phyloP scores from a whole-genome alignment of 768 basidiomycete genomes.

The Mrakia hoshinonis region DNA sequence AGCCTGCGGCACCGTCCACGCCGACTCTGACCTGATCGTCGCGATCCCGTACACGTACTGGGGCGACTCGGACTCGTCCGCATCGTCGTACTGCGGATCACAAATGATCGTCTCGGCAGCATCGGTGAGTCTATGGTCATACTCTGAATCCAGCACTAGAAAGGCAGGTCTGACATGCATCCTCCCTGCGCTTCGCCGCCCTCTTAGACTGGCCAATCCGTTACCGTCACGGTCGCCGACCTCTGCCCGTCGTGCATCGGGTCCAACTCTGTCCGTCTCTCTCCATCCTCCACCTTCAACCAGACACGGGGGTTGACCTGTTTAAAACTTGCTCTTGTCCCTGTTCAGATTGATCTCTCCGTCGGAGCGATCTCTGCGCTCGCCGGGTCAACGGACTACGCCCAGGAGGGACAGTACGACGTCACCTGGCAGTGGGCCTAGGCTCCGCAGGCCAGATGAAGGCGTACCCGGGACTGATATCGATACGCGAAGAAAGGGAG shows the following conservation, averaged over 20 bases:
- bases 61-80: constrained; percentile 48
- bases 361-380: constrained; percentile 56
- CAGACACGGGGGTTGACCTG: too few species aligned
- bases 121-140: constrained; percentile 11
- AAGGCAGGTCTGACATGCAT: too few species aligned
- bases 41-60: constrained; percentile 45
- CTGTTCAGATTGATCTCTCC: constrained; percentile 44
- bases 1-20: constrained; percentile 60
- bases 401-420: constrained; percentile 49
- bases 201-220: constrained; percentile 47
- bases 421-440: constrained; percentile 25
- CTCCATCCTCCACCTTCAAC: background rate
- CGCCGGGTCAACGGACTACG: constrained; percentile 38
- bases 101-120: constrained; percentile 58
- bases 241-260: constrained; percentile 71
- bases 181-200: too few species aligned
- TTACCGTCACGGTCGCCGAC: constrained; percentile 55
- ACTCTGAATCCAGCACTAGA: too few species aligned
- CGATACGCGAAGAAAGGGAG: background rate
- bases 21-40: constrained; percentile 47
- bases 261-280: constrained; percentile 44
- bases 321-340: background rate
- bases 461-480: background rate
- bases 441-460: too few species aligned
- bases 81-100: constrained; percentile 58